Percentiles rank a stretch among this genome's conserved stretches.
phyloP scores from a whole-genome alignment of 2,329 filamentous ascomycete genomes.

The Fusarium abutilonis region DNA sequence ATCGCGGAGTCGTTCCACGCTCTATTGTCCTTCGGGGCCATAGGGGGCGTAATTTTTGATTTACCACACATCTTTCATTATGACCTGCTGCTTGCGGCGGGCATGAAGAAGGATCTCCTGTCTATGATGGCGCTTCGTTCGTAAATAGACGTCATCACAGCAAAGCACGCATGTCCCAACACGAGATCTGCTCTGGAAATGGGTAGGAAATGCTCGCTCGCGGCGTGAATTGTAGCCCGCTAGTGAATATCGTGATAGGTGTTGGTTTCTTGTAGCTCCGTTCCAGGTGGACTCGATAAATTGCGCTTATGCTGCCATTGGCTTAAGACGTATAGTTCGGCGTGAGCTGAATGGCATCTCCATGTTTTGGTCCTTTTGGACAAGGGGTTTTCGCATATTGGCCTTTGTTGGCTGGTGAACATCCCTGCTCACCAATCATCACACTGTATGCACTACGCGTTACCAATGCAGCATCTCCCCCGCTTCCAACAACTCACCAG shows the following conservation, averaged over 20 bases:
- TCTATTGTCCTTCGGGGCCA: conserved; percentile 66
- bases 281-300: conserved; percentile 4
- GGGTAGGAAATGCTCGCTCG: too few species aligned
- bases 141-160: too few species aligned
- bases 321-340: not conserved
- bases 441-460: conserved; percentile 34
- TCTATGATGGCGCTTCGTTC: too few species aligned
- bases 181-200: too few species aligned
- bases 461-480: conserved; percentile 22
- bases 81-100: conserved; percentile 51
- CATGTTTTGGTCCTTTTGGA: conserved; percentile 19
- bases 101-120: conserved; percentile 57
- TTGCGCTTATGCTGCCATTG: conserved; percentile 32
- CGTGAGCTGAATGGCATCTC: conserved; percentile 31
- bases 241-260: conserved; percentile 23
- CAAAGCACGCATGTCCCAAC: too few species aligned
- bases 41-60: conserved; percentile 66
- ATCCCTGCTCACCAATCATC: conserved; percentile 3
- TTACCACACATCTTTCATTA: conserved; percentile 57
- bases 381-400: conserved; percentile 32
- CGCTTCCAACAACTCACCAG: conserved; percentile 20
- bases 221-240: too few species aligned
- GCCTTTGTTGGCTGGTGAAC: conserved; percentile 16
- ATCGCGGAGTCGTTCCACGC: conserved; percentile 60
- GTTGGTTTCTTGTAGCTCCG: conserved; percentile 1